Conservation (phyloP, 2,329 filamentous ascomycete genomes). For the Ceratocystis huliohia region DNA sequence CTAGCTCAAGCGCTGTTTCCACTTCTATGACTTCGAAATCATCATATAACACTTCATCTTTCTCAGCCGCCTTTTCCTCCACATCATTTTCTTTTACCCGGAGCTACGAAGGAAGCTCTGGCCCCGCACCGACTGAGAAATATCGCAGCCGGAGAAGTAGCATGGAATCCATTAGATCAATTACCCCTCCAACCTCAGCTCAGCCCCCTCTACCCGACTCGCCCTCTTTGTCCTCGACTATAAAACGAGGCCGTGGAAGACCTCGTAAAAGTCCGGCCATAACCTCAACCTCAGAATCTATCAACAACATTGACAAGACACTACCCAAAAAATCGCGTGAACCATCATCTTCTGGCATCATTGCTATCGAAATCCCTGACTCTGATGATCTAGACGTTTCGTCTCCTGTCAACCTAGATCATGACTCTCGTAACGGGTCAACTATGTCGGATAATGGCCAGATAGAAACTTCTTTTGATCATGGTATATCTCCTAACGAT, state of each 20-base stretch:
- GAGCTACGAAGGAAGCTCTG: not conserved
- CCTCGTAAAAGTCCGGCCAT: constrained; percentile 9
- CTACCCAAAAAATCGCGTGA: not conserved
- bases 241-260: constrained; percentile 28
- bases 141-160: constrained; percentile 2
- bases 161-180: constrained; percentile 3
- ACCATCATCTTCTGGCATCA: not conserved
- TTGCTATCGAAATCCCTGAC: constrained; percentile 21
- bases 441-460: constrained; percentile 16
- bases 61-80: not conserved
- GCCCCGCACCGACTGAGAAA: not conserved
- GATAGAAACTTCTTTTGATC: constrained; percentile 7
- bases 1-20: not conserved
- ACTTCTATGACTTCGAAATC: not conserved
- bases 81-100: not conserved
- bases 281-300: not conserved
- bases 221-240: not conserved
- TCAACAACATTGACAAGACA: not conserved
- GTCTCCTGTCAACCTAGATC: not conserved
- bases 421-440: constrained; percentile 4
- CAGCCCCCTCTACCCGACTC: constrained; percentile 7
- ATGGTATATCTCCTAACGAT: constrained; percentile 32
- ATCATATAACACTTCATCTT: constrained; percentile 11
- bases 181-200: constrained; percentile 17
- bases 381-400: constrained; percentile 16